Percentiles rank a stretch among this genome's conserved stretches.
Conservation (phyloP, 441 rosid species). For the Euphorbia corollata region DNA sequence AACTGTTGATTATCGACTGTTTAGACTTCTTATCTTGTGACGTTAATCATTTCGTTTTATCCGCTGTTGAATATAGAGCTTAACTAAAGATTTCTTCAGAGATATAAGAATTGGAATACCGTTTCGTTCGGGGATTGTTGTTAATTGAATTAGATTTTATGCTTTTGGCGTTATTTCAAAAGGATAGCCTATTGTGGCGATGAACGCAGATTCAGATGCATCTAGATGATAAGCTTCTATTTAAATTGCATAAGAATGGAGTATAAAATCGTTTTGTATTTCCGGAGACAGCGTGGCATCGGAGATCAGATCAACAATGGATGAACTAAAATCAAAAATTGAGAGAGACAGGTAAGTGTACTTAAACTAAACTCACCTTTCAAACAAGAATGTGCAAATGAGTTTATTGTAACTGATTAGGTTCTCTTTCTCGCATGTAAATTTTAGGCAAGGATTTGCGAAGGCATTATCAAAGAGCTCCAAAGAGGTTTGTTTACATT, state of each 20-base stretch:
- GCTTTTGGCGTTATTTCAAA: background rate
- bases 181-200: too few relatives aligned
- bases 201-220: background rate
- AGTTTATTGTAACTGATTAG: background rate
- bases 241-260: background rate
- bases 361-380: background rate
- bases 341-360: conserved; percentile 69
- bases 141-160: background rate
- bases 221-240: background rate
- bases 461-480: conserved; percentile 73
- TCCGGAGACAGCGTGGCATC: conserved; percentile 51
- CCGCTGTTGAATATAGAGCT: background rate
- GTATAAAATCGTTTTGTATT: conserved; percentile 4
- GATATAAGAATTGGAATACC: background rate
- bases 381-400: background rate
- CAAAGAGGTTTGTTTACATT: conserved; percentile 49
- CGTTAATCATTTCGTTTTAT: background rate
- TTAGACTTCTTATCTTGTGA: background rate
- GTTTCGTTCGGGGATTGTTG: background rate
- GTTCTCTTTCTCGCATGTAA: background rate
- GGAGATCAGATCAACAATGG: conserved; percentile 53
- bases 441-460: conserved; percentile 52
- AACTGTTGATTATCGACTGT: background rate
- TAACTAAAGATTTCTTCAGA: background rate
- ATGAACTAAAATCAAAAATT: conserved; percentile 58